Evolutionary conservation across 2,329 filamentous ascomycete genomes (phyloP).

Genomic region (Ophiostoma sp.): DNA sequence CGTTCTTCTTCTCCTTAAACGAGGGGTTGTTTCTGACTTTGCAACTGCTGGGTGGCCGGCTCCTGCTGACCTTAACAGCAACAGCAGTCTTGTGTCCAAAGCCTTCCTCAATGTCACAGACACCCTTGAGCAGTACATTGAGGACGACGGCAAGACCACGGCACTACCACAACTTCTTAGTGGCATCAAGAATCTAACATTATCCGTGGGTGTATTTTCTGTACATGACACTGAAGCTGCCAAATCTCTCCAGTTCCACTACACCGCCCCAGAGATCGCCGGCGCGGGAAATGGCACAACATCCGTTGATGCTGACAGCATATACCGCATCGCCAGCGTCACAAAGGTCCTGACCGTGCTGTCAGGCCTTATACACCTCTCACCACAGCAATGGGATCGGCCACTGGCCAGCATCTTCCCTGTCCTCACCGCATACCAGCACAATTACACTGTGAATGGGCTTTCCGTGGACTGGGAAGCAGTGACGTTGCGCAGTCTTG

Average conservation of each 20-base stretch:
- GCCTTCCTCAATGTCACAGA: background rate
- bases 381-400: background rate
- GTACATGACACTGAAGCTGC: background rate
- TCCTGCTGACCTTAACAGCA: background rate
- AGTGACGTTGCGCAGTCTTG: background rate
- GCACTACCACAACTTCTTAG: background rate
- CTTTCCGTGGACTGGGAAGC: background rate
- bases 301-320: conserved; percentile 32
- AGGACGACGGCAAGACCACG: background rate
- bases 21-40: background rate
- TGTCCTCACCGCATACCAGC: background rate
- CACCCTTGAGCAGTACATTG: background rate
- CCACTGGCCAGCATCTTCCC: background rate
- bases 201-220: background rate
- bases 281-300: conserved; percentile 28
- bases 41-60: background rate
- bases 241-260: conserved; percentile 33
- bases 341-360: conserved; percentile 36
- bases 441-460: background rate
- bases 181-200: background rate
- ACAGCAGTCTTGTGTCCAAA: background rate
- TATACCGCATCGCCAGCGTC: conserved; percentile 37
- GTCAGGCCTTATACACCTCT: conserved; percentile 15
- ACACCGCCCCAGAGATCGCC: conserved; percentile 35
- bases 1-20: background rate